Conservation (phyloP, 805 yeast genomes). For the Candida easanensis region DNA sequence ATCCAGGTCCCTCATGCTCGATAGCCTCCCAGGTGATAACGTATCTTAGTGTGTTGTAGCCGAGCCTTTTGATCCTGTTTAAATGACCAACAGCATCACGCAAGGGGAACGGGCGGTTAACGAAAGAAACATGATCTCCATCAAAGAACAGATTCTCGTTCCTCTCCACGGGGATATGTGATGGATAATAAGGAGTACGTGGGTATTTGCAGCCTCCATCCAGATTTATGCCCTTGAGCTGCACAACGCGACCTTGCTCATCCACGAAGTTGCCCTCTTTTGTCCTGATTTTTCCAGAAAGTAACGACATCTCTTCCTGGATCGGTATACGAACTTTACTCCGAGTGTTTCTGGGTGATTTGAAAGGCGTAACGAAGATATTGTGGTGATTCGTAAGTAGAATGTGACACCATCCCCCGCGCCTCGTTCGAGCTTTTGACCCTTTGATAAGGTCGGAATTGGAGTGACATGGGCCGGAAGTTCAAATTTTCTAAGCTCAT, state of each 20-base stretch:
- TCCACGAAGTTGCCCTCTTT: slow-evolving; percentile 57
- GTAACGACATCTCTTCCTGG: slow-evolving; percentile 8
- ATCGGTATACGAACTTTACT: too few relatives aligned
- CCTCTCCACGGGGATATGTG: slow-evolving; percentile 32
- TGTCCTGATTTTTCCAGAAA: slow-evolving; percentile 5
- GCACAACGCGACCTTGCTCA: slow-evolving; percentile 53
- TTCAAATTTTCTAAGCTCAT: not conserved
- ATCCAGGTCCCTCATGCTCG: slow-evolving; percentile 85
- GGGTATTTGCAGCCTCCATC: slow-evolving; percentile 79
- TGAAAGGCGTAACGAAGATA: too few relatives aligned
- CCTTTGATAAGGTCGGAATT: not conserved
- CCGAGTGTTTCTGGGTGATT: too few relatives aligned
- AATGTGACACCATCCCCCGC: not conserved
- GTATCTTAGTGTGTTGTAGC: slow-evolving; percentile 76
- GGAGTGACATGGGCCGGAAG: too few relatives aligned
- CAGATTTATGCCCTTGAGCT: slow-evolving; percentile 76
- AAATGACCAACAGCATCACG: slow-evolving; percentile 71
- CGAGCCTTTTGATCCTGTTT: slow-evolving; percentile 69
- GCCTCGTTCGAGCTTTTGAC: not conserved
- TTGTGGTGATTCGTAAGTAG: not conserved
- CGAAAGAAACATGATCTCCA: slow-evolving; percentile 77
- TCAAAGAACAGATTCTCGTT: slow-evolving; percentile 51
- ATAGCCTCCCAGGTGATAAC: slow-evolving; percentile 89
- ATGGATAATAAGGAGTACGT: slow-evolving; percentile 43
- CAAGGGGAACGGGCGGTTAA: slow-evolving; percentile 76